Base-by-base conservation (phyloP, 2,329 filamentous ascomycete genomes). In the Corinectria fuckeliana region DNA sequence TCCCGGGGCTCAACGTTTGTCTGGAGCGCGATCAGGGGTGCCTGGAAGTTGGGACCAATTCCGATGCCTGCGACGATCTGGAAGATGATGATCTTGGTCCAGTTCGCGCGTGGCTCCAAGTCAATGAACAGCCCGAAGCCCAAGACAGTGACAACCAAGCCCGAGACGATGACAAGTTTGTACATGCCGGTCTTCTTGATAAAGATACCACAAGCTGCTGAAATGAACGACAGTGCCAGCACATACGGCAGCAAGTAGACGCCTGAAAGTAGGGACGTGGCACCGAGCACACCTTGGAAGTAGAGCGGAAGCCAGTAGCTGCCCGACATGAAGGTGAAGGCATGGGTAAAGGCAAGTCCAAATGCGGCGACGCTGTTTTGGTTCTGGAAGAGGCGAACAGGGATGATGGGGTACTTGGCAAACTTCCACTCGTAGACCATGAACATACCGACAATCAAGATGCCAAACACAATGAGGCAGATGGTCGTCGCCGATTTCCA, bases 301-400 rank as follows among this genome's bases (percentile, higher is more conserved):
- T 96, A 97, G 2, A 96, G 82, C 0, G 92, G 92, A 4, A 96
- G 81, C 77, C 91, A 96, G 80, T 94, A 96, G 62, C 85, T 87
- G 26, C 85, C 87, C 0, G 89, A 85, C 70, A 94, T 92, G 79
- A 94, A 94, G 64, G 90, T 87, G 66, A 89, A 85, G 42, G 89
- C 89, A 73, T 96, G 91, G 62, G 85, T 82, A 76, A 92, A 92
- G 66, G 87, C 88, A 41, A 90, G 80, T 3, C 78, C 75, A 13
- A 93, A 85, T 3, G 86, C 81, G 8, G 89, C 87, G 26, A 90
- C 71, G 72, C 91, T 93, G 26, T 86, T 89, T 32, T 80, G 76
- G 42, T 85, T 81, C 30, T 79, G 80, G 78, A 96, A 95, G 13
- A 96, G 79, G 0, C 83, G 81, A 10, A 90, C 76, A 0, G 92